These are phyloP conservation scores for Hypoxylon sp. DNA, from an alignment of 2,329 filamentous ascomycete genomes.

Conservation along the genomic window DNA sequence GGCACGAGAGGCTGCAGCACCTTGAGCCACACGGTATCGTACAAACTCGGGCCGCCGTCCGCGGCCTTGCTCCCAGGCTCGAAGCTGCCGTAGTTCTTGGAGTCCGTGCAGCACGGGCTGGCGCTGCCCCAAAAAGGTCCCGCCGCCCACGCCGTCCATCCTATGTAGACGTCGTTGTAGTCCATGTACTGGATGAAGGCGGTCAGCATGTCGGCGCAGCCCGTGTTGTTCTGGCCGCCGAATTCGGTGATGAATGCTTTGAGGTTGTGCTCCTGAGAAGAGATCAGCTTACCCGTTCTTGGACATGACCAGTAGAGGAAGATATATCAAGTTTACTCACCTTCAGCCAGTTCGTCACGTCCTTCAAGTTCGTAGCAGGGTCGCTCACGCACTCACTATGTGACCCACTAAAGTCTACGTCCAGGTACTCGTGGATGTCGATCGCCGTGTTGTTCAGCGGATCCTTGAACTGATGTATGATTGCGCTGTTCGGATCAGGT, in stretches of 20 bases:
- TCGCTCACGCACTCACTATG: slow-evolving; percentile 58
- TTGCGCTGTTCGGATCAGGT: slow-evolving; percentile 55
- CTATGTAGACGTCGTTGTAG: slow-evolving; percentile 61
- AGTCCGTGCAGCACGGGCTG: slow-evolving; percentile 59
- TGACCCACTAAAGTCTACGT: slow-evolving; percentile 60
- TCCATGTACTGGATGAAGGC: slow-evolving; percentile 61
- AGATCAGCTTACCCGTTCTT: neutral
- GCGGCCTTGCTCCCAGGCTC: slow-evolving; percentile 60
- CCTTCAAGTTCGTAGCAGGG: slow-evolving; percentile 56
- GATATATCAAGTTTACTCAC: slow-evolving; percentile 28
- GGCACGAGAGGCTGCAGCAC: slow-evolving; percentile 60
- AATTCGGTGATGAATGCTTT: slow-evolving; percentile 65
- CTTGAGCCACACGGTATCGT: slow-evolving; percentile 61
- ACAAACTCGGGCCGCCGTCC: slow-evolving; percentile 59
- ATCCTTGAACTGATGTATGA: slow-evolving; percentile 59
- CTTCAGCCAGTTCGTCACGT: slow-evolving; percentile 60
- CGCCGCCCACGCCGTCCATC: slow-evolving; percentile 65
- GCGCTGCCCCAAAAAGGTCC: slow-evolving; percentile 62
- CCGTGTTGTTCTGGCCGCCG: slow-evolving; percentile 60
- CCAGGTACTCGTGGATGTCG: slow-evolving; percentile 66
- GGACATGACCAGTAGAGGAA: no score
- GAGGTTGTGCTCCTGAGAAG: slow-evolving; percentile 53
- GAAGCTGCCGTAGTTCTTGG: slow-evolving; percentile 57
- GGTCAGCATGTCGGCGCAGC: slow-evolving; percentile 56
- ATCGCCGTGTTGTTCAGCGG: slow-evolving; percentile 62